A percentile compares a stretch with the other conserved stretches of the same genome.
Conservation (phyloP, 495 filamentous ascomycete genomes). For the Hyphodiscus hymeniophilus region DNA sequence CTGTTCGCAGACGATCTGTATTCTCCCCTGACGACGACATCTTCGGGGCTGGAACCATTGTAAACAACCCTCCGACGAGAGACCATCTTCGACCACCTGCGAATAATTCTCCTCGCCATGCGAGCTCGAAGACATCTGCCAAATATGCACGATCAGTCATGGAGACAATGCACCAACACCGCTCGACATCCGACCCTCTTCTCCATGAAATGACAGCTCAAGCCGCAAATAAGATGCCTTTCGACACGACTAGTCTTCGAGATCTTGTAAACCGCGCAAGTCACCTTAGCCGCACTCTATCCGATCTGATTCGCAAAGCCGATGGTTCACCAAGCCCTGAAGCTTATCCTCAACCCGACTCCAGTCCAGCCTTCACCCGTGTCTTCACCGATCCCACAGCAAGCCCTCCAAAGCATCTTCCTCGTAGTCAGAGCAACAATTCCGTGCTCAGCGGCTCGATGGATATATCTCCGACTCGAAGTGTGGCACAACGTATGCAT, state of each 20-base stretch:
- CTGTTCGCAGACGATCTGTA: slow-evolving; percentile 42
- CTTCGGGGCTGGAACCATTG: slow-evolving; percentile 34
- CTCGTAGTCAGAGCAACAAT: slow-evolving; percentile 42
- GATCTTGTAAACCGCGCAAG: slow-evolving; percentile 81
- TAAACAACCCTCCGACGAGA: slow-evolving; percentile 30
- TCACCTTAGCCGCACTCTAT: slow-evolving; percentile 61
- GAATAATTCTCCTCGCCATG: slow-evolving; percentile 24
- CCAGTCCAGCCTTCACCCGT: slow-evolving; percentile 53
- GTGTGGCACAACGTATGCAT: slow-evolving; percentile 50
- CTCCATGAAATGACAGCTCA: slow-evolving; percentile 33
- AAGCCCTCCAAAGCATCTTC: slow-evolving; percentile 36
- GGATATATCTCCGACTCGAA: slow-evolving; percentile 38
- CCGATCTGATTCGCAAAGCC: slow-evolving; percentile 70
- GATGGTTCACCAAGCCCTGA: slow-evolving; percentile 62
- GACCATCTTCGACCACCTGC: slow-evolving; percentile 12
- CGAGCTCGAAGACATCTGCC: slow-evolving; percentile 16
- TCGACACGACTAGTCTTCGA: slow-evolving; percentile 82
- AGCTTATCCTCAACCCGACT: slow-evolving; percentile 41
- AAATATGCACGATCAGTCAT: slow-evolving; percentile 72
- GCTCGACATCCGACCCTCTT: slow-evolving; percentile 40
- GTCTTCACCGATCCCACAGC: slow-evolving; percentile 52
- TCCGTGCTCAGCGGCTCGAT: slow-evolving; percentile 42
- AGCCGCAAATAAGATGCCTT: slow-evolving; percentile 70
- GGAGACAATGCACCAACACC: slow-evolving; percentile 70
- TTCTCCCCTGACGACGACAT: slow-evolving; percentile 58